Evolutionary conservation across 345 rosid genomes (phyloP).

Genomic region (Trapa incisa): DNA sequence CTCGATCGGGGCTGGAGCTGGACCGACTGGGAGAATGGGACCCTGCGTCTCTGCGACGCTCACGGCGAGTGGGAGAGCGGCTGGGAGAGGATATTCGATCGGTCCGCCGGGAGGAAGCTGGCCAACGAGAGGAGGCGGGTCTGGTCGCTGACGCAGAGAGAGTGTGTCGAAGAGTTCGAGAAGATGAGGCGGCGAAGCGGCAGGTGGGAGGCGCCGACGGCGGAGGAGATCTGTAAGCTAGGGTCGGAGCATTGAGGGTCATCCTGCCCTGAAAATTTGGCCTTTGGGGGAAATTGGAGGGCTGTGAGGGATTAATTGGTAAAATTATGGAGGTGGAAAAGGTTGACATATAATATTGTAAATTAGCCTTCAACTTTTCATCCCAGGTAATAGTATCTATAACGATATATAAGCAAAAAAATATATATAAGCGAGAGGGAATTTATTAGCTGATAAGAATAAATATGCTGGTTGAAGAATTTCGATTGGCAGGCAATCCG

Average conservation of each 20-base stretch:
- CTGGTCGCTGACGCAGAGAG: slow-evolving; percentile 16
- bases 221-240: slow-evolving; percentile 42
- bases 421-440: neutral
- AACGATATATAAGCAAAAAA: no score
- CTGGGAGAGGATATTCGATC: slow-evolving; percentile 69
- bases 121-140: slow-evolving; percentile 39
- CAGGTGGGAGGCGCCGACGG: slow-evolving; percentile 61
- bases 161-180: slow-evolving; percentile 44
- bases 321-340: neutral
- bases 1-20: slow-evolving; percentile 66
- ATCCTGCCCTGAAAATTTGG: neutral
- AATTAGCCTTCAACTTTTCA: neutral
- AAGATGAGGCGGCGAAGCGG: slow-evolving; percentile 29
- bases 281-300: neutral
- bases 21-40: slow-evolving; percentile 63
- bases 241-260: slow-evolving; percentile 16
- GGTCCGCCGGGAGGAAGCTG: slow-evolving; percentile 29
- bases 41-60: slow-evolving; percentile 60
- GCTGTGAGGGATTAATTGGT: neutral
- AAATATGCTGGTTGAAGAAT: no score
- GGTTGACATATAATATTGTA: neutral
- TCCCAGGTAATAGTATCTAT: no score
- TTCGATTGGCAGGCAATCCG: no score
- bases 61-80: slow-evolving; percentile 49
- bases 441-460: no score